phyloP scores from a whole-genome alignment of 208 protist species.

The Wallacemonas collosoma region DNA sequence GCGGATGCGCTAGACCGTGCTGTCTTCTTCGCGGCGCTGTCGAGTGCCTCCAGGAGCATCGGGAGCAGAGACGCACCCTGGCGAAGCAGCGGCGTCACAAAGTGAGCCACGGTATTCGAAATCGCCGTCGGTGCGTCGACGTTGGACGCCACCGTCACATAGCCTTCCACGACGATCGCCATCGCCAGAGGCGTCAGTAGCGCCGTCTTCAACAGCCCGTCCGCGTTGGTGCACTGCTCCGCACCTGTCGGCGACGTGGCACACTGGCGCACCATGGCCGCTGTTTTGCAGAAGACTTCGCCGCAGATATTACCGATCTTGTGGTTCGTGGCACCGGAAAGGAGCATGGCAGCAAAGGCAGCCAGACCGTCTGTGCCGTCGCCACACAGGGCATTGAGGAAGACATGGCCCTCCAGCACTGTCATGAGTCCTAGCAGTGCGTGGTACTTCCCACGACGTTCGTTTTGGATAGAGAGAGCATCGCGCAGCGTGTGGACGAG shows the following conservation, averaged over 20 bases:
- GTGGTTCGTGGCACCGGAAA: conserved; percentile 71
- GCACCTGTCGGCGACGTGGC: neutral
- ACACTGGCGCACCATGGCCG: conserved; percentile 15
- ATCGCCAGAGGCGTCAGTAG: conserved; percentile 56
- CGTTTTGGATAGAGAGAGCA: conserved; percentile 60
- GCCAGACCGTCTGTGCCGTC: conserved; percentile 27
- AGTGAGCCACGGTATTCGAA: conserved; percentile 75
- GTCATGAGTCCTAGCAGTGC: conserved; percentile 70
- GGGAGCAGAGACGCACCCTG: conserved; percentile 27
- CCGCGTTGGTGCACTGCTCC: neutral
- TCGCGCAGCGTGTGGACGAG: conserved; percentile 33
- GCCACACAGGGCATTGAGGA: conserved; percentile 43
- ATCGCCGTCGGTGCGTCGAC: conserved; percentile 49
- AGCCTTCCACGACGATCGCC: conserved; percentile 54
- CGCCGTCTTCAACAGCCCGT: conserved; percentile 34
- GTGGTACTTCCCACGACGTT: conserved; percentile 88
- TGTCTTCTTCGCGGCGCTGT: conserved; percentile 16
- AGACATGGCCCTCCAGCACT: conserved; percentile 44
- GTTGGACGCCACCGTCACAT: conserved; percentile 44
- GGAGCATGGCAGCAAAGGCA: conserved; percentile 52
- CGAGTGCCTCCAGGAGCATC: conserved; percentile 29
- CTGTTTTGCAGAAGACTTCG: conserved; percentile 72
- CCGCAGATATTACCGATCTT: conserved; percentile 83
- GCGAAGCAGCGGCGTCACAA: conserved; percentile 79
- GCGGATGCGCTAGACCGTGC: neutral